These are phyloP conservation scores for Mortierella sp. DNA, from an alignment of 371 early-diverging fungal genomes.

Conservation along the genomic window DNA sequence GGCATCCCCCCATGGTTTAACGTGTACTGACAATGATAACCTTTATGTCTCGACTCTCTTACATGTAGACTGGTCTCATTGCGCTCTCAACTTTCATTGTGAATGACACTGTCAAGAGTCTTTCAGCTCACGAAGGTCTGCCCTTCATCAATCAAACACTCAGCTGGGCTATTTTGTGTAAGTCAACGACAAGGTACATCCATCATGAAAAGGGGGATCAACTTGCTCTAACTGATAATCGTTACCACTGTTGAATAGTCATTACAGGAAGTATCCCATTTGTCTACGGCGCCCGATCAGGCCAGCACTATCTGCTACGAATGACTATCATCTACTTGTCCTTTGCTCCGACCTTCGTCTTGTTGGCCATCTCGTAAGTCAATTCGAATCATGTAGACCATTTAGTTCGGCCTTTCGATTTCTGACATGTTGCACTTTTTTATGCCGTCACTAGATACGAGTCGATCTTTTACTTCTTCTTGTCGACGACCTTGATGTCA, in stretches of 20 bases:
- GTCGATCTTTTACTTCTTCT: constrained; percentile 86
- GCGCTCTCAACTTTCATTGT: constrained; percentile 59
- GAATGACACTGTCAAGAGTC: constrained; percentile 62
- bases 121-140: constrained; percentile 69
- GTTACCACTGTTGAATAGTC: constrained; percentile 38
- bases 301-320: constrained; percentile 81
- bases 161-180: constrained; percentile 79
- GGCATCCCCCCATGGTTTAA: too few relatives aligned
- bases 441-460: constrained; percentile 66
- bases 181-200: constrained; percentile 13
- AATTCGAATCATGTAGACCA: too few relatives aligned
- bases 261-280: constrained; percentile 72
- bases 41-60: background rate
- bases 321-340: constrained; percentile 84
- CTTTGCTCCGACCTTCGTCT: constrained; percentile 87
- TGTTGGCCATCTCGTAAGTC: constrained; percentile 86
- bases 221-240: too few relatives aligned
- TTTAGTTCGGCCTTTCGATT: background rate
- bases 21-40: too few relatives aligned
- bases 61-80: constrained; percentile 28
- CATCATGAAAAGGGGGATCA: too few relatives aligned
- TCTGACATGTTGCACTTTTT: background rate
- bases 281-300: constrained; percentile 66
- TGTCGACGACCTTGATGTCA: constrained; percentile 75
- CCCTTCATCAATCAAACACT: constrained; percentile 74